Conservation (phyloP, 257 asterid species). For the Ligustrum vulgare region DNA sequence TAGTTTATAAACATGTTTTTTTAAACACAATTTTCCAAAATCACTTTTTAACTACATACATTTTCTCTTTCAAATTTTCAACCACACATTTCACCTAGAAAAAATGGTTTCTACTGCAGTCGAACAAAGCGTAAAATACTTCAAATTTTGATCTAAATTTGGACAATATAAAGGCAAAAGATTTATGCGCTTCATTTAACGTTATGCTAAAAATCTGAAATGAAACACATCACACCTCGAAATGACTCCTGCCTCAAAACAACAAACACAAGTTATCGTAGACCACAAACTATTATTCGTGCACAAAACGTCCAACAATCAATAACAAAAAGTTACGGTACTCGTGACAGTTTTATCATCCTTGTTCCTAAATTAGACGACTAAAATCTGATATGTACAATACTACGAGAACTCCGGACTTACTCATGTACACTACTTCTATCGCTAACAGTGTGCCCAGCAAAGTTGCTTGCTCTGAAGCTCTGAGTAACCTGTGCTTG, state of each 20-base stretch:
- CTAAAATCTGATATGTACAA: constrained; percentile 29
- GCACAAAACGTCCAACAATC: background rate
- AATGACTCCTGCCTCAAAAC: background rate
- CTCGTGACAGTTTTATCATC: constrained; percentile 17
- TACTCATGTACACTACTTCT: constrained; percentile 35
- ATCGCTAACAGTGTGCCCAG: constrained; percentile 34
- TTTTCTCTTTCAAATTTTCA: too few relatives aligned
- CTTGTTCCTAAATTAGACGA: constrained; percentile 21
- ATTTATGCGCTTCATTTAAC: too few relatives aligned
- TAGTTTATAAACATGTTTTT: too few relatives aligned
- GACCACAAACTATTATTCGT: background rate
- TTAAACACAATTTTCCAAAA: too few relatives aligned
- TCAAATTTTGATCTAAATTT: too few relatives aligned
- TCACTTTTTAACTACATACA: too few relatives aligned
- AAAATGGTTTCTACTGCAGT: too few relatives aligned
- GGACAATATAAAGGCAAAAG: too few relatives aligned
- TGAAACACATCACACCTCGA: background rate
- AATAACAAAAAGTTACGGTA: constrained; percentile 20
- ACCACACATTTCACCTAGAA: too few relatives aligned
- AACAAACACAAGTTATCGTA: background rate
- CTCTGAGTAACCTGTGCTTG: constrained; percentile 55
- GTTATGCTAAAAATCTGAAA: background rate
- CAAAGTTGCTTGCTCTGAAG: constrained; percentile 42
- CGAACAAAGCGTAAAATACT: too few relatives aligned
- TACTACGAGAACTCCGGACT: constrained; percentile 50